Evolutionary conservation across 345 rosid genomes (phyloP), one percentile per base, ranked within the genome.

Genomic region (Microcos paniculata): DNA sequence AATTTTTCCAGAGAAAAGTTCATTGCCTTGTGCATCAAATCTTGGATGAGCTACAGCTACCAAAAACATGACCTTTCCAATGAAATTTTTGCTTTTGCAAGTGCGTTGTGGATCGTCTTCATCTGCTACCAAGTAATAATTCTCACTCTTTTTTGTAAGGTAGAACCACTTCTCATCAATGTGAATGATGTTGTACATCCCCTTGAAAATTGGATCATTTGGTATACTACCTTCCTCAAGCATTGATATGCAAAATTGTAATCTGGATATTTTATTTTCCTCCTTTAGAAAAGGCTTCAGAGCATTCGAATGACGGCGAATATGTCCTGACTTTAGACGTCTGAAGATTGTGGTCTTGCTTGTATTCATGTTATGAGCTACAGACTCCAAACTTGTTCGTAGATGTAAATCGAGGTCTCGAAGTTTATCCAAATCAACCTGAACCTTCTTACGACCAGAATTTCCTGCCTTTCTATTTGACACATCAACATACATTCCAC

Each of bases 111-210:
- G 68, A 1, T 72, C 73, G 1, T 72, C 67, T 40, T 78, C 73
- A 53, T 52, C 5, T 5, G 24, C 46, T 0, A 62, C 31, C 10
- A 78, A 19, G 51, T 78, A 71, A 23, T 71, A 63, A 6, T 72
- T 78, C 14, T 78, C 46, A 0, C 14, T 28, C 43, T 23, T 63
- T 42, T 55, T 63, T 30, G 72, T 23, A 65, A 78, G 31, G 14
- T 71, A 61, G 7, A 71, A 71, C 52, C 75, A 71, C 13, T 56
- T 71, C 46, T 71, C 64, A 40, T 55, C 52, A 33, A 71, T 71
- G 33, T 56, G 33, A 71, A 55, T 43, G 8, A 35, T 35, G 26
- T 71, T 35, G 18, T 53, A 56, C 51, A 71, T 55, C 2, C 33
- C 51, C 8, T 6, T n/a, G n/a, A 71, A 55, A 8, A n/a, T 19